Conservation (phyloP, 805 yeast genomes). For the Cyberlindnera mycetangii region DNA sequence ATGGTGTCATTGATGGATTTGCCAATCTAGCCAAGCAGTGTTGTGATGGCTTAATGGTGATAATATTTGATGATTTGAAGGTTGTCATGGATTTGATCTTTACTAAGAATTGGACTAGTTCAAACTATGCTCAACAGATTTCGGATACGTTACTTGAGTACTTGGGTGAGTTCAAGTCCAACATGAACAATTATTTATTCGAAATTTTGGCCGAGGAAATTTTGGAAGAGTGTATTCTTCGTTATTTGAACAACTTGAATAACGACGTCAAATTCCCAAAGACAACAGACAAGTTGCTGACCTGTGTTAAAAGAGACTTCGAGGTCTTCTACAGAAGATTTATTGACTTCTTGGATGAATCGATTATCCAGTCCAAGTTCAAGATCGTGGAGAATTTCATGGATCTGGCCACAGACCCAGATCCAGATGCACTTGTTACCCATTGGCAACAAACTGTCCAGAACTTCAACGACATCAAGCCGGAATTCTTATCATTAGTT, state of each 20-base stretch:
- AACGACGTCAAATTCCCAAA: slow-evolving; percentile 40
- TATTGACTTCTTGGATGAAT: slow-evolving; percentile 39
- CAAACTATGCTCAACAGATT: slow-evolving; percentile 56
- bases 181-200: slow-evolving; percentile 51
- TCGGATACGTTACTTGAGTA: slow-evolving; percentile 76
- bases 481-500: slow-evolving; percentile 63
- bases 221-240: slow-evolving; percentile 47
- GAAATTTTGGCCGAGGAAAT: slow-evolving; percentile 52
- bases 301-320: slow-evolving; percentile 59
- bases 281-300: slow-evolving; percentile 40
- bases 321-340: slow-evolving; percentile 53
- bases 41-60: slow-evolving; percentile 49
- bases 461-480: slow-evolving; percentile 74
- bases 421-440: slow-evolving; percentile 44
- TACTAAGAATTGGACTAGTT: slow-evolving; percentile 61
- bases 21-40: slow-evolving; percentile 70
- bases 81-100: slow-evolving; percentile 61
- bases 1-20: slow-evolving; percentile 72
- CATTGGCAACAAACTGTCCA: slow-evolving; percentile 61
- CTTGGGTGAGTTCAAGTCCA: slow-evolving; percentile 56
- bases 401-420: slow-evolving; percentile 48
- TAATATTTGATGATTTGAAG: slow-evolving; percentile 70
- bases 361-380: slow-evolving; percentile 47
- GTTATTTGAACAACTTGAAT: slow-evolving; percentile 47
- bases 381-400: slow-evolving; percentile 59